Base-by-base conservation (phyloP, 805 yeast species). In the Cyberlindnera galapagoensis region DNA sequence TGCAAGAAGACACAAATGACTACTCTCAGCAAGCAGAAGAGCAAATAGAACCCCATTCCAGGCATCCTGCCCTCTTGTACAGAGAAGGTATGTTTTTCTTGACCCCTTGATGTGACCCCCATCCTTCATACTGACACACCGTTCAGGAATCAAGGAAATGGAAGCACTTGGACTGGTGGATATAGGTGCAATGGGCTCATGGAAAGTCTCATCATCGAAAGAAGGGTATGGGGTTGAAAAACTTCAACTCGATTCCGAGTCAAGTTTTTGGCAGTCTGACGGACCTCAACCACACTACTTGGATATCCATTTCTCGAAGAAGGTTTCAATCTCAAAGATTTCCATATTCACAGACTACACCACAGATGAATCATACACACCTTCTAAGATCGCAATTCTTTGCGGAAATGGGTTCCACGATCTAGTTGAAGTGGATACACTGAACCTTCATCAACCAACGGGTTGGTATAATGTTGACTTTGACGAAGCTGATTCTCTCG, bases 281-380 rank as follows among this genome's bases (percentile, higher is more conserved):
- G 98, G 97, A 0, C 67, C 71, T 9, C 85, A 80, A 46, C 98
- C 97, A 0, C 99, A 92, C 58, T 65, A 62, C 18, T 62, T 92
- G 6, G 82, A 82, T 28, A 71, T 86, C 2, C 87, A 76, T 48
- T 92, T 92, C 55, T 67, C 87, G 19, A 87, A 82, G 48, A 67
- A 74, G 30, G 94, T 87, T 4, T 65, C 75, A 14, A 59, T 92
- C 3, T 74, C 78, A 31, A 56, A 83, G 32, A 57, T 92, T 1
- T 75, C 86, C 1, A 49, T 92, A 5, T 92, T 75, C 56, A 70
- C 82, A 14, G 84, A 88, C 46, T 75, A 69, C 45, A 54, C 63
- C 4, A 59, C 74, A 5, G 98, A 92, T 56, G 97, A 92, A 54
- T 82, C 95, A 14, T 92, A 94, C 51, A 87, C 98, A 0, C 99